phyloP scores from a whole-genome alignment of 2,329 filamentous ascomycete genomes.

The Fusarium ramigenum region DNA sequence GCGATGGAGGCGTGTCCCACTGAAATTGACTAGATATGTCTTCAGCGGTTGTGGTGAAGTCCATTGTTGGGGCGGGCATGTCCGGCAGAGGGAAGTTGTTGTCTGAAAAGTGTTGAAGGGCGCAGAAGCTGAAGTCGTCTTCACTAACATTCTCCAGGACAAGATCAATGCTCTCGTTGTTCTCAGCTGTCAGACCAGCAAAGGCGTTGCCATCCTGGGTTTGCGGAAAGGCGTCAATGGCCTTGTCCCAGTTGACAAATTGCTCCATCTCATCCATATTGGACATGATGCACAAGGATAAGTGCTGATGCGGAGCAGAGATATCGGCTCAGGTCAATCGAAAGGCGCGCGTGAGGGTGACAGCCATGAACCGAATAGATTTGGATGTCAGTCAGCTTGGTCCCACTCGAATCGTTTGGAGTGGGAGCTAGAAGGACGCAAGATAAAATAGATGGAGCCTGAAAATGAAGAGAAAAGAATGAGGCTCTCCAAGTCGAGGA shows the following conservation, averaged over 20 bases:
- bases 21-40: slow-evolving; percentile 33
- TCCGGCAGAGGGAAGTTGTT: slow-evolving; percentile 48
- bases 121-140: slow-evolving; percentile 68
- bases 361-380: slow-evolving; percentile 17
- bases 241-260: slow-evolving; percentile 70
- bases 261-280: slow-evolving; percentile 65
- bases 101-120: slow-evolving; percentile 65
- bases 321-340: slow-evolving; percentile 33
- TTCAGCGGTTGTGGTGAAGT: slow-evolving; percentile 36
- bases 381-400: slow-evolving; percentile 9
- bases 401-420: slow-evolving; percentile 21
- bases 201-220: slow-evolving; percentile 46
- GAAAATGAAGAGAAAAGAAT: slow-evolving; percentile 17
- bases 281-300: slow-evolving; percentile 43
- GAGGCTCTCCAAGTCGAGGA: slow-evolving; percentile 20
- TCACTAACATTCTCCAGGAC: slow-evolving; percentile 65
- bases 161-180: slow-evolving; percentile 58
- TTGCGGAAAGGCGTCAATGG: slow-evolving; percentile 51
- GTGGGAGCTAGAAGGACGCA: slow-evolving; percentile 8
- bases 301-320: slow-evolving; percentile 17
- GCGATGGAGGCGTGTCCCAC: slow-evolving; percentile 56
- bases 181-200: slow-evolving; percentile 49
- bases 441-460: slow-evolving; percentile 3
- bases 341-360: slow-evolving; percentile 37
- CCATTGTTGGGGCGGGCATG: slow-evolving; percentile 45